Evolutionary conservation across 495 filamentous ascomycete species (phyloP), one percentile per base, ranked within the genome.

Genomic region (Penicillium atrosanguineum): DNA sequence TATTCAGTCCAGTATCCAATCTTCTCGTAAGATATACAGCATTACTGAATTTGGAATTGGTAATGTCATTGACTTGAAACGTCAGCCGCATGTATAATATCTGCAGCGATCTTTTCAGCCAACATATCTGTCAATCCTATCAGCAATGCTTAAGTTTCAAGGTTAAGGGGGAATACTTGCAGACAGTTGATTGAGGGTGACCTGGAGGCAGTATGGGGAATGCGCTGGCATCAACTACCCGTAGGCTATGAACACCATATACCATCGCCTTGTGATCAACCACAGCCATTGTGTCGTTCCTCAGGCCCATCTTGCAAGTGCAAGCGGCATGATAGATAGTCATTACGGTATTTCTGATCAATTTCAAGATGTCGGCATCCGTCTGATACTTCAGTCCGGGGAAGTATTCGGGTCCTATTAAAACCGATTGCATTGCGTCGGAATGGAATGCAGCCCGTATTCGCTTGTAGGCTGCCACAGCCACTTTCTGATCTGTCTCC

Each of bases 71-170:
- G 15, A 42, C 0, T 7, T 9, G 11, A 19, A 29, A 3, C 21
- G 18, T 50, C 18, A 18, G 28, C 31, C 6, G 23, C 7, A 16
- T 42, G 21, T 15, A 69, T 57, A n/a, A 86, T 82, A 50, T 77
- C 71, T 20, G 73, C 69, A 1, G 80, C 80, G 59, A 86, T 83
- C 68, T 85, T 86, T 68, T 86, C 82, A 7, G 82, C 83, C 4
- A 86, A 65, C 69, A 76, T 78, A 64, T 80, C 70, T 76, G 34
- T 36, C 7, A 21, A 26, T 28, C 15, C 1, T 6, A 48, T 57
- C 19, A 63, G 58, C 36, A 48, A 14, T n/a, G n/a, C 18, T 9
- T 20, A 5, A 23, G 20, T 14, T 8, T 0, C n/a, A 5, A 16
- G 7, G 1, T 9, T 26, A 44, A 20, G 16, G n/a, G 31, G 2